Evolutionary conservation across 2,329 filamentous ascomycete species (phyloP).

Genomic region (Daldinia eschscholtzii): DNA sequence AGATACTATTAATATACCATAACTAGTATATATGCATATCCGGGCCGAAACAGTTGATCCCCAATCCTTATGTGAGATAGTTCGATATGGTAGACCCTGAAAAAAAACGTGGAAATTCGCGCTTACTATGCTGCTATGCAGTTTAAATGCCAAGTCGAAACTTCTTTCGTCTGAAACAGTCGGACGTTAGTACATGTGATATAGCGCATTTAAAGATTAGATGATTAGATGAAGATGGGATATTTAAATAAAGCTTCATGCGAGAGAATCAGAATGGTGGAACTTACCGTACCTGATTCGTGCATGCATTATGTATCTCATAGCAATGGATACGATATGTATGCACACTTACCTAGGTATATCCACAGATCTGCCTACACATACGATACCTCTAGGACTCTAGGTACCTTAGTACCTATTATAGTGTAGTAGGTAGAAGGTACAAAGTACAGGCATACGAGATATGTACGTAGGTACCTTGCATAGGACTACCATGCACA

Average conservation of each 20-base stretch:
- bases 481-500: too few relatives aligned
- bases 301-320: neutral
- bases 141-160: neutral
- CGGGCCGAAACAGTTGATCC: too few relatives aligned
- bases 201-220: neutral
- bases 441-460: neutral
- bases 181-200: neutral
- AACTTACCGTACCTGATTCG: neutral
- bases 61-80: conserved; percentile 4
- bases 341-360: neutral
- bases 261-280: conserved; percentile 1
- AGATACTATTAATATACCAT: conserved; percentile 1
- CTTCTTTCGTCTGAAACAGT: neutral
- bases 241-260: conserved; percentile 10
- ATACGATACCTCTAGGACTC: neutral
- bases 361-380: too few relatives aligned
- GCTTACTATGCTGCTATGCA: neutral
- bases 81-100: neutral
- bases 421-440: neutral
- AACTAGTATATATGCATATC: too few relatives aligned
- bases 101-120: neutral
- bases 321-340: neutral
- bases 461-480: neutral
- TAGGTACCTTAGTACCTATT: too few relatives aligned
- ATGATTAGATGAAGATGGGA: neutral